Evolutionary conservation across 768 basidiomycete genomes (phyloP), one percentile per base, ranked within the genome.

Genomic region (Agrocybe pediades): DNA sequence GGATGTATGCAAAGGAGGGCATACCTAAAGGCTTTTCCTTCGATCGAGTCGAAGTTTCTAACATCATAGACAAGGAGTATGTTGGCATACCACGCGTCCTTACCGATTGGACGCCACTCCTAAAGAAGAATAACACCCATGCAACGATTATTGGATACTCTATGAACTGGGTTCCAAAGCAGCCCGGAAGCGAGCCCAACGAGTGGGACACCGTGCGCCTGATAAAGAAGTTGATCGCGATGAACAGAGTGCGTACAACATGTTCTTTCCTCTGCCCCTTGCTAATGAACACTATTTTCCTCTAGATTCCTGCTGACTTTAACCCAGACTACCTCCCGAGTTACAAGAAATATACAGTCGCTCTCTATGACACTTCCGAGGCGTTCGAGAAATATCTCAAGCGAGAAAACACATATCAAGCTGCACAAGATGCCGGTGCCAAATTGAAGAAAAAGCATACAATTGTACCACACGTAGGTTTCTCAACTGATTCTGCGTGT

Each of bases 41-140:
- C 46, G 76, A 82, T 55, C 72, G 81, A 0, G 73, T 82, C 41
- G 72, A 78, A 17, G 75, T 77, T 7, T 80, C 81, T 3, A 82
- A 80, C 52, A 76, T 79, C 33, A 47, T 78, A 49, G 78, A 82
- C 49, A 45, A 41, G 9, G 70, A 75, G 15, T 79, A 79, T 40
- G 68, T 70, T 20, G 79, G 79, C 9, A 63, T 77, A 9, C 52
- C 48, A 15, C 25, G 45, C 1, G 68, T 76, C 16, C 56, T 78
- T 9, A 50, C 57, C 5, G 36, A 57, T 2, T 80, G 79, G 80
- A 65, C 62, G 0, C 69, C 74, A 9, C 49, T 79, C 3, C 67
- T 82, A 15, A 56, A 59, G n/a, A 54, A 61, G 5, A 71, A 61
- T 16, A 46, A 51, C 13, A 44, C 56, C 27, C n/a, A n/a, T n/a